These are phyloP conservation scores for Dothistroma pini DNA, from an alignment of 2,329 filamentous ascomycete genomes.

Conservation along the genomic window DNA sequence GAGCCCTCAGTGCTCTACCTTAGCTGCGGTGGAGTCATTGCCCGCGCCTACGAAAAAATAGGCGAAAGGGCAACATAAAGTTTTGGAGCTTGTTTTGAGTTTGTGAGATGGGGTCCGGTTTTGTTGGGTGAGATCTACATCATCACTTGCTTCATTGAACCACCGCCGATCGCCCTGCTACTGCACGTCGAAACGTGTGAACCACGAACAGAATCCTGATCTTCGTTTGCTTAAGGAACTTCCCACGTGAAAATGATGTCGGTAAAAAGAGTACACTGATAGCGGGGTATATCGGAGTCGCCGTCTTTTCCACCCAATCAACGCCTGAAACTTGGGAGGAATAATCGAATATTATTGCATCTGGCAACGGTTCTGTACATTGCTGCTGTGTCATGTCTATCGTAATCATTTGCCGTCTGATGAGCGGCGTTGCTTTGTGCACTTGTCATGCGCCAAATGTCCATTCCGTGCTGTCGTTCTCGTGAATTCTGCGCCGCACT, in stretches of 20 bases:
- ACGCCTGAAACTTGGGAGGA: background rate
- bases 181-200: background rate
- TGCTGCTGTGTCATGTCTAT: background rate
- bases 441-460: slow-evolving; percentile 83
- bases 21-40: background rate
- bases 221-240: too few species aligned
- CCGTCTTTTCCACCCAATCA: background rate
- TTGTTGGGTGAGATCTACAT: background rate
- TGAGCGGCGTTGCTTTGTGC: slow-evolving; percentile 64
- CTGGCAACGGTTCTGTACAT: background rate
- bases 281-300: background rate
- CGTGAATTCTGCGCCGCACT: slow-evolving; percentile 91
- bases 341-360: slow-evolving; percentile 5
- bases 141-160: background rate
- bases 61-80: background rate
- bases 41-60: background rate
- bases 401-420: slow-evolving; percentile 34
- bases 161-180: background rate
- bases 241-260: background rate
- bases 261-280: background rate
- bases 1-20: background rate
- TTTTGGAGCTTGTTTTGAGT: background rate
- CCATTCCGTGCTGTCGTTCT: slow-evolving; percentile 84
- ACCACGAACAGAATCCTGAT: background rate
- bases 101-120: too few species aligned